A percentile compares a stretch with the other conserved stretches of the same genome.
Conservation (phyloP, 257 asterid genomes). For the Salvia splendens region DNA sequence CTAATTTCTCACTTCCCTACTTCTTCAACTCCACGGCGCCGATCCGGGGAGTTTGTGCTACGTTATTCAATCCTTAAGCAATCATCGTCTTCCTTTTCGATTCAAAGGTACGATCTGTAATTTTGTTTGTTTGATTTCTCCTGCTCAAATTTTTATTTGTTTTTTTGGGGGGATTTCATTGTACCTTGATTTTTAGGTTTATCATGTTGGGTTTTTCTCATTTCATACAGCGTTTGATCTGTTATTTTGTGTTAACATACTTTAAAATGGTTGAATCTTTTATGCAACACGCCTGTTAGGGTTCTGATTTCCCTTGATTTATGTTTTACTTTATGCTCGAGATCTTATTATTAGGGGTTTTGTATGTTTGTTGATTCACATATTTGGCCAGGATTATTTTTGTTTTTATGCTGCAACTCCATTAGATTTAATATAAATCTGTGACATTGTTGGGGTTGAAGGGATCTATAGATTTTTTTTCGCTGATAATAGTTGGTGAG, state of each 20-base stretch:
- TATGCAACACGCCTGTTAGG: not conserved
- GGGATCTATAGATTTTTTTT: not conserved
- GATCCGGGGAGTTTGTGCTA: constrained; percentile 38
- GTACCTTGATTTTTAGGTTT: not conserved
- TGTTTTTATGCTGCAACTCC: not conserved
- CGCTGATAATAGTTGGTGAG: too few relatives aligned
- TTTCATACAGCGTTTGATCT: constrained; percentile 16
- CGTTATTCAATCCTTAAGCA: constrained; percentile 18
- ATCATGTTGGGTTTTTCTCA: constrained; percentile 4
- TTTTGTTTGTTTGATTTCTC: not conserved
- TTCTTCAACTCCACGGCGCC: constrained; percentile 41
- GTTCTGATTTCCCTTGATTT: not conserved
- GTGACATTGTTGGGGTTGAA: not conserved
- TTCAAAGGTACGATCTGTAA: constrained; percentile 34
- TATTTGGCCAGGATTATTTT: not conserved
- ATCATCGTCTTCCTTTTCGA: constrained; percentile 17
- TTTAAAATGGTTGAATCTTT: constrained; percentile 4
- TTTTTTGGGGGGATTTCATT: not conserved
- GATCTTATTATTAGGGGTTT: constrained; percentile 26
- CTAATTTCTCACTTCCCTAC: constrained; percentile 17
- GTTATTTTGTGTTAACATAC: not conserved
- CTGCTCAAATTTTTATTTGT: not conserved
- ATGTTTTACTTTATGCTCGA: not conserved
- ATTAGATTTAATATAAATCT: not conserved
- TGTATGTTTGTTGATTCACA: not conserved